Conservation (phyloP, 2,329 filamentous ascomycete species). For the Aspergillus nomiae region DNA sequence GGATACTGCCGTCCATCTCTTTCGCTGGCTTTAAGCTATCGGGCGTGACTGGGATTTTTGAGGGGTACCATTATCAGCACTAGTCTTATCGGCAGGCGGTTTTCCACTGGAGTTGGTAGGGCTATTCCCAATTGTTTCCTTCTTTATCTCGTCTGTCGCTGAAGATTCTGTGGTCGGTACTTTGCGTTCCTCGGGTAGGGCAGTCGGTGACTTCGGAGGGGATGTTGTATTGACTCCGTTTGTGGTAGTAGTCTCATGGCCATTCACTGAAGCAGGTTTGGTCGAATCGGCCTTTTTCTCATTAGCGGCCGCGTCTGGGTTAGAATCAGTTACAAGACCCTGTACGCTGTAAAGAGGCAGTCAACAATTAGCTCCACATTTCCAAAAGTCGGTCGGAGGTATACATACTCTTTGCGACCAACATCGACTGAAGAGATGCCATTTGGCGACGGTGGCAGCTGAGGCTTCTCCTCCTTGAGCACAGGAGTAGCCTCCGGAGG, state of each 20-base stretch:
- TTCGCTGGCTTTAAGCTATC: slow-evolving; percentile 13
- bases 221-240: slow-evolving; percentile 34
- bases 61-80: slow-evolving; percentile 2
- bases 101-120: slow-evolving; percentile 1
- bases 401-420: slow-evolving; percentile 33
- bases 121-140: slow-evolving; percentile 8
- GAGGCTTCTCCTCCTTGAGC: slow-evolving; percentile 45
- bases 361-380: slow-evolving; percentile 18
- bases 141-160: slow-evolving; percentile 12
- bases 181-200: slow-evolving; percentile 16
- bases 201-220: slow-evolving; percentile 32
- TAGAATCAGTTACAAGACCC: slow-evolving; percentile 26
- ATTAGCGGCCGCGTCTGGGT: slow-evolving; percentile 22
- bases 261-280: slow-evolving; percentile 31
- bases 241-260: slow-evolving; percentile 26
- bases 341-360: slow-evolving; percentile 22
- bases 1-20: slow-evolving; percentile 23
- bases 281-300: slow-evolving; percentile 19
- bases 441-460: slow-evolving; percentile 39
- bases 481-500: slow-evolving; percentile 42
- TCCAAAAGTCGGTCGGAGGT: not conserved
- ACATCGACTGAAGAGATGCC: slow-evolving; percentile 32
- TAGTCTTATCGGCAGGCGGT: slow-evolving; percentile 5
- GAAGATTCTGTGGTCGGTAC: slow-evolving; percentile 12
- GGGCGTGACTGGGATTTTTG: slow-evolving; percentile 12